These are phyloP conservation scores for Hypholoma fasciculare DNA, from an alignment of 768 basidiomycete genomes.

Conservation along the genomic window DNA sequence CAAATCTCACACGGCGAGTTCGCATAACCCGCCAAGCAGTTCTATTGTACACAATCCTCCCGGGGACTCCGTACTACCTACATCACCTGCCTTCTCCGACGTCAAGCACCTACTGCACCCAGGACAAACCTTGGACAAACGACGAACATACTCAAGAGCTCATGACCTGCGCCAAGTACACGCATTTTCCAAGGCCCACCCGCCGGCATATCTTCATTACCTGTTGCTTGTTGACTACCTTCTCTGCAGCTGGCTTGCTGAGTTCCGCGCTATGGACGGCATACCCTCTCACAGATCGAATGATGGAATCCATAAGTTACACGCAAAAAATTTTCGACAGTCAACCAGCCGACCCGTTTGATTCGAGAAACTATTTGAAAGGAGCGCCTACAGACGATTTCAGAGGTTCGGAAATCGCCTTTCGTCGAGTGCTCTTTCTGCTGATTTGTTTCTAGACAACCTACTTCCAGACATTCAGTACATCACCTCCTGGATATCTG, in stretches of 20 bases:
- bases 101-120: too few relatives aligned
- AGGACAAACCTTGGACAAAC: too few relatives aligned
- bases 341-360: slow-evolving; percentile 4
- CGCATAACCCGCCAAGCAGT: too few relatives aligned
- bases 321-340: too few relatives aligned
- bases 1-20: too few relatives aligned
- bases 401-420: slow-evolving; percentile 40
- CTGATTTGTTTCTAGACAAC: slow-evolving; percentile 47
- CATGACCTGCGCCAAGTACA: not conserved
- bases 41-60: too few relatives aligned
- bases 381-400: slow-evolving; percentile 60
- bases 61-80: too few relatives aligned
- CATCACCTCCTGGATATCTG: slow-evolving; percentile 72
- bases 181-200: not conserved
- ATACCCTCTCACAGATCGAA: not conserved
- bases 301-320: not conserved
- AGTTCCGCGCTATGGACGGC: not conserved
- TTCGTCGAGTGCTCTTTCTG: not conserved
- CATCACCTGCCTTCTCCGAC: too few relatives aligned
- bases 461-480: slow-evolving; percentile 60
- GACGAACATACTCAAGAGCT: not conserved
- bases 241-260: not conserved
- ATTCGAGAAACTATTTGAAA: slow-evolving; percentile 24
- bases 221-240: not conserved
- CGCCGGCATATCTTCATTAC: not conserved